Evolutionary conservation across 2,329 filamentous ascomycete species (phyloP), one percentile per base, ranked within the genome.

Genomic region (Cladosporium sp.): DNA sequence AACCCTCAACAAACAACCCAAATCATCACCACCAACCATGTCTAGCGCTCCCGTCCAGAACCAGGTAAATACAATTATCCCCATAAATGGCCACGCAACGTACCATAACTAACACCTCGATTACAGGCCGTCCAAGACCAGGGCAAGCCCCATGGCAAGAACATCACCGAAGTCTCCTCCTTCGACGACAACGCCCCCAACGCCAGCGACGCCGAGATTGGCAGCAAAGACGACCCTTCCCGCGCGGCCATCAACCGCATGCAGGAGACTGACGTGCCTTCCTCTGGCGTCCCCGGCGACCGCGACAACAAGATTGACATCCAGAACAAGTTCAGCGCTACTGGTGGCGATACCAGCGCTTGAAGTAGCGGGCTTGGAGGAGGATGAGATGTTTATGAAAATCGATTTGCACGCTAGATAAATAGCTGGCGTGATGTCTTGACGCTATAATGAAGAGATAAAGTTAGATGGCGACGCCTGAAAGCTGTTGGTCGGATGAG

Each of bases 201-300:
- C 66, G 82, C 81, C 38, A 85, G 82, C 71, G 81, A 73, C 28
- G 75, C 77, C 15, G 82, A 86, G 28, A 83, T 88, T 67, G 86
- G 86, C 2, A 79, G 79, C 2, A 75, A 82, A 68, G 80, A 86
- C 49, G 87, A 89, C 70, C 86, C 87, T 3, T 82, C 81, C 2
- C 78, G 86, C 34, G 71, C 77, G 21, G 86, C 85, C 7, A 74
- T 83, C 74, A 64, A 71, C 21, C 73, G 77, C 59, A 73, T 80
- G 49, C 64, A 65, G 21, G 44, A 65, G 64, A 54, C 34, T 8
- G 58, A 60, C 34, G 64, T 65, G 18, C 64, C 64, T n/a, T 65
- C 64, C 0, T 49, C 64, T 18, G 64, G 64, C 26, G 55, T 59
- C 21, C 64, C 58, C 5, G 64, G 64, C 2, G 64, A 64, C 34